Evolutionary conservation across 2,329 filamentous ascomycete genomes (phyloP), one percentile per base, ranked within the genome.

Genomic region (Lecanicillium sp.): DNA sequence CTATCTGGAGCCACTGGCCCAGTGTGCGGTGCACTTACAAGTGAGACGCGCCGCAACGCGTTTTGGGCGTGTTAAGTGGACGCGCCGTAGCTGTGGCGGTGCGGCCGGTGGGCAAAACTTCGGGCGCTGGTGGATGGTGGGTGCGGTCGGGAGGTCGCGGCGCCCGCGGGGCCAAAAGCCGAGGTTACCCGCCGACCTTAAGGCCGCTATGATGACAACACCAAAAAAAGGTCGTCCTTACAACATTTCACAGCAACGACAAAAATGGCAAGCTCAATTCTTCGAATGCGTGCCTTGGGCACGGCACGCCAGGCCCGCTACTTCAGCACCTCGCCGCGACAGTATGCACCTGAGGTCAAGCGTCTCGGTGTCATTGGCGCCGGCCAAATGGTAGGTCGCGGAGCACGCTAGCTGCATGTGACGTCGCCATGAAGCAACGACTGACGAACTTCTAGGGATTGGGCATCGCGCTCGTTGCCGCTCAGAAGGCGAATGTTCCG

Each of bases 391-490:
- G 89, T 94, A 64, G 56, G 72, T 11, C 10, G 12, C 14, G 40
- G 31, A 27, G 51, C n/a, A n/a, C n/a, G n/a, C n/a, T n/a, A n/a
- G n/a, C 53, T 42, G 48, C 62, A 68, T 63, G 62, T 61, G 57
- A 65, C 48, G 33, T 39, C 33, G n/a, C n/a, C n/a, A 29, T 14
- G 22, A 37, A 33, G 34, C 40, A 46, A 38, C 22, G 44, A 40
- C 49, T 52, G 29, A 57, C 56, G 22, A 13, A 31, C 27, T 30
- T 12, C 31, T 51, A 97, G 90, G 92, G 92, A 43, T 69, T 98
- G 32, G 92, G 92, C 43, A 98, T 98, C 60, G 92, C 92, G 36
- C 78, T 98, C 13, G 90, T 98, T 33, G 92, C 90, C 36, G 87
- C 90, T 31, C 81, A 87, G 49, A 88, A 71, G 59, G 90, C 90